Evolutionary conservation across 495 filamentous ascomycete species (phyloP).

Genomic region (Penicillium salamii): DNA sequence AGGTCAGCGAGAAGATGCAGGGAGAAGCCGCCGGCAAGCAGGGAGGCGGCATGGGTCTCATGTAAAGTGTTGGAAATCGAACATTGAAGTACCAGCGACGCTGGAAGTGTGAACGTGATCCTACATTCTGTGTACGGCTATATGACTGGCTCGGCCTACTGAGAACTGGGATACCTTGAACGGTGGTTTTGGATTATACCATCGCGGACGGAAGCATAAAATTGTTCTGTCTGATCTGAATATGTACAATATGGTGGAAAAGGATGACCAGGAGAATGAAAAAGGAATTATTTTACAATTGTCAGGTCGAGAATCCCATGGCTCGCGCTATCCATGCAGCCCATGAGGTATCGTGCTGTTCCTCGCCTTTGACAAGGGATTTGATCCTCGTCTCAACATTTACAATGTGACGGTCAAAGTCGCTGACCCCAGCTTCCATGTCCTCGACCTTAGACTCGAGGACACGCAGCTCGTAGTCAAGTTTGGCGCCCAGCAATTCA

Average conservation of each 20-base stretch:
- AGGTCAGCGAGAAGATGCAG: constrained; percentile 83
- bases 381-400: constrained; percentile 73
- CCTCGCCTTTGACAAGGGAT: constrained; percentile 62
- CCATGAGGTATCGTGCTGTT: constrained; percentile 61
- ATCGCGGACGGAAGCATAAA: constrained; percentile 18
- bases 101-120: constrained; percentile 1
- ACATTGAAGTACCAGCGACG: background rate
- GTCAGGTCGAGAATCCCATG: constrained; percentile 28
- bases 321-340: constrained; percentile 44
- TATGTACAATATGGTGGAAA: constrained; percentile 32
- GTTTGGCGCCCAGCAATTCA: constrained; percentile 77
- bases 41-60: constrained; percentile 49
- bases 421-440: constrained; percentile 76
- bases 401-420: constrained; percentile 78
- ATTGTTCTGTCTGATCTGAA: constrained; percentile 17
- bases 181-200: constrained; percentile 24
- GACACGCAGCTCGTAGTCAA: constrained; percentile 89
- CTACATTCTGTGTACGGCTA: constrained; percentile 7
- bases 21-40: constrained; percentile 52
- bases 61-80: constrained; percentile 36
- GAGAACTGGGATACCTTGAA: constrained; percentile 1
- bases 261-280: constrained; percentile 11
- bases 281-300: constrained; percentile 20
- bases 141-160: constrained; percentile 6
- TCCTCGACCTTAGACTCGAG: constrained; percentile 81